Base-by-base conservation (phyloP, 176 grass and related monocot species). In the Rhynchospora breviuscula region DNA sequence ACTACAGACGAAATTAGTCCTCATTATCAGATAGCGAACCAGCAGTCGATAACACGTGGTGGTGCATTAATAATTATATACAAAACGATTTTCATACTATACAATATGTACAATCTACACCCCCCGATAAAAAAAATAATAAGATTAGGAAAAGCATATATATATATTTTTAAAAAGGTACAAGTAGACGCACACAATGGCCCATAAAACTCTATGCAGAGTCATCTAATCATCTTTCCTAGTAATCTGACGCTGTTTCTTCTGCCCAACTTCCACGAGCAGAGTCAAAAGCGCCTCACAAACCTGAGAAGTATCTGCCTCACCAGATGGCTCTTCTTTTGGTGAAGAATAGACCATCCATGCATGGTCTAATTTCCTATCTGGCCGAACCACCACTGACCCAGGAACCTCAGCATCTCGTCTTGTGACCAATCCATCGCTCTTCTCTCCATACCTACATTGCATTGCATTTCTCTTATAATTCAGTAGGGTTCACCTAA, bases 271-370 rank as follows among this genome's bases (percentile, higher is more conserved):
- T 64, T 98, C 89, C 1, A 95, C 89, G 5, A 95, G 95, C 79
- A 92, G 84, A 52, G 92, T 91, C 21, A 98, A 82, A 82, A 98
- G 85, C 5, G 95, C 92, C 60, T 98, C 95, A 2, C 95, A 98
- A 44, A 93, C 92, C 73, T 91, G 89, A 1, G 92, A 87, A 26
- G 95, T 94, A 84, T 98, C 82, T 22, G 87, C 89, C 73, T 98
- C 84, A 65, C 86, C 86, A 26, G 48, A 49, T 2, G 89, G 86
- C 9, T 95, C 90, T 5, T 98, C 88, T 18, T 90, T 98, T 17
- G 88, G 59, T 5, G 92, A 90, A 7, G 90, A 93, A 80, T 95
- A 98, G 43, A 93, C 95, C 92, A 98, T 98, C 95, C 95, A 95
- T 13, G 92, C 91, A 76, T 98, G 92, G 75, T 94, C 95, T 15